Evolutionary conservation across 75 land plant species (phyloP).

Genomic region (Adiantum capillusveneris): DNA sequence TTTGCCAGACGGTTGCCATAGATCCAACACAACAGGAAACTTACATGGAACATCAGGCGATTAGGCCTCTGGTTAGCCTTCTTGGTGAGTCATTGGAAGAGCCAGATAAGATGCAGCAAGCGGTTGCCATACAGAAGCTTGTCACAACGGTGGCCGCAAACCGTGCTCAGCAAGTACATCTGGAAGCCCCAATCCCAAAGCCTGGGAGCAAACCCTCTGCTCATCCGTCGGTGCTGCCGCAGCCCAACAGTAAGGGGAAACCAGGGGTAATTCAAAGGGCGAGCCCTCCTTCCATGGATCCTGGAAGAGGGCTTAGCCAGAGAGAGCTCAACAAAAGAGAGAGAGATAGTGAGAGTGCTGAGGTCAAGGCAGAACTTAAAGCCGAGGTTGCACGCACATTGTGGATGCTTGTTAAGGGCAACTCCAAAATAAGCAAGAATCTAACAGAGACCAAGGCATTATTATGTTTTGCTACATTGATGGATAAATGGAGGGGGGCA

Average conservation of each 20-base stretch:
- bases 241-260: background rate
- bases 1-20: constrained; percentile 40
- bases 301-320: background rate
- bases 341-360: constrained; percentile 59
- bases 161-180: background rate
- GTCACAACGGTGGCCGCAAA: constrained; percentile 14
- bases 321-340: constrained; percentile 36
- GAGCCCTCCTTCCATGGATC: too few species aligned
- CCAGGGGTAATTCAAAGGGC: too few species aligned
- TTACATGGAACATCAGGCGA: constrained; percentile 38
- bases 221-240: background rate
- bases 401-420: constrained; percentile 50
- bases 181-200: background rate
- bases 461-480: constrained; percentile 67
- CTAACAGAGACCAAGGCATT: constrained; percentile 76
- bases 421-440: constrained; percentile 40
- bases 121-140: constrained; percentile 28
- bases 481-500: constrained; percentile 55
- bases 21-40: constrained; percentile 52
- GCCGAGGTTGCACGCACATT: constrained; percentile 78
- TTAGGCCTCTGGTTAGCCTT: constrained; percentile 57
- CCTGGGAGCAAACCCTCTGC: constrained; percentile 5
- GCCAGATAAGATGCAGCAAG: constrained; percentile 31
- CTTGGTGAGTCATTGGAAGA: constrained; percentile 63
- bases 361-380: constrained; percentile 50